phyloP scores from a whole-genome alignment of 1,139 yeast species.

The Candida pseudoviswanathii region DNA sequence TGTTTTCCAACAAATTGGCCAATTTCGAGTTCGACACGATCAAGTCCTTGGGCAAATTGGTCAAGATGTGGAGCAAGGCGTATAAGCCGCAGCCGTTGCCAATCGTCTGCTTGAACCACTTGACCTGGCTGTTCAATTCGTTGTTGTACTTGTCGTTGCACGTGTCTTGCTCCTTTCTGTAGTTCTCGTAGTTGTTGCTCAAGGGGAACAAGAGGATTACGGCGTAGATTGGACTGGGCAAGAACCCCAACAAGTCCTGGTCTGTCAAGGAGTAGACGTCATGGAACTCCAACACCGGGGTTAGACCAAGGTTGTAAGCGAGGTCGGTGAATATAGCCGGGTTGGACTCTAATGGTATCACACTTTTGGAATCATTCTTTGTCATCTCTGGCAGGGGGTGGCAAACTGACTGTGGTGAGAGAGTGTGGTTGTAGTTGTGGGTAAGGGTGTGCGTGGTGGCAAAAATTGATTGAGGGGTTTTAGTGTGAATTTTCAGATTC shows the following conservation, averaged over 20 bases:
- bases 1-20: constrained; percentile 27
- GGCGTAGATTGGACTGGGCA: constrained; percentile 82
- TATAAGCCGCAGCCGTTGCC: constrained; percentile 93
- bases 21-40: constrained; percentile 40
- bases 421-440: not conserved
- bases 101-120: constrained; percentile 84
- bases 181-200: constrained; percentile 58
- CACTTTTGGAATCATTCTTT: constrained; percentile 25
- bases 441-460: not conserved
- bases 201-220: constrained; percentile 81
- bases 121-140: constrained; percentile 24
- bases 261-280: constrained; percentile 87
- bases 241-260: constrained; percentile 70
- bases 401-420: not conserved
- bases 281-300: constrained; percentile 60
- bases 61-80: constrained; percentile 76
- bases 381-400: constrained; percentile 1
- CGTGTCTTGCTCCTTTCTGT: constrained; percentile 40
- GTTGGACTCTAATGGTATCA: constrained; percentile 88
- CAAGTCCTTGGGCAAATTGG: constrained; percentile 58
- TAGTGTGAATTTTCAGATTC: not conserved
- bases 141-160: constrained; percentile 19
- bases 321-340: constrained; percentile 82
- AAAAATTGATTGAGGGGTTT: not conserved
- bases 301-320: constrained; percentile 68